Conservation (phyloP, 805 yeast genomes). For the Ogataea wickerhamii region DNA sequence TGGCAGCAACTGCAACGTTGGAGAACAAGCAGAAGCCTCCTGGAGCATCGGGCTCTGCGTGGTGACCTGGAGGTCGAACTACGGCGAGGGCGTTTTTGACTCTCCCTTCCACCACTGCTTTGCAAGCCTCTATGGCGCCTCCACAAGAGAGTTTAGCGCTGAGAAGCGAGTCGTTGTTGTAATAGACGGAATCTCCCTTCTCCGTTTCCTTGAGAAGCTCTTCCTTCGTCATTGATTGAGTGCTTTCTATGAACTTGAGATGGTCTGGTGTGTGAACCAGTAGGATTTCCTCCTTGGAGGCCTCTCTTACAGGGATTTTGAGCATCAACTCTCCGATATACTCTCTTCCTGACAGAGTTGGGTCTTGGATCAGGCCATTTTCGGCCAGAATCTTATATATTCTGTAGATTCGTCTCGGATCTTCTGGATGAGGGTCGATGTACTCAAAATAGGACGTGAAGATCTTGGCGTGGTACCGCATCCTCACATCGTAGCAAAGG, state of each 20-base stretch:
- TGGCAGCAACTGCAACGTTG: constrained; percentile 96
- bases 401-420: constrained; percentile 92
- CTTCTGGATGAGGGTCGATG: constrained; percentile 98
- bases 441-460: constrained; percentile 90
- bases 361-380: constrained; percentile 83
- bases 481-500: constrained; percentile 90
- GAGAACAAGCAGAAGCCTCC: constrained; percentile 97
- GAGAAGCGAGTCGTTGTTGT: constrained; percentile 81
- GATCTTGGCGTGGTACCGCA: constrained; percentile 95
- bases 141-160: constrained; percentile 95
- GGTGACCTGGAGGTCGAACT: constrained; percentile 99
- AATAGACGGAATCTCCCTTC: constrained; percentile 89
- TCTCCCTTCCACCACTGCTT: constrained; percentile 87
- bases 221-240: constrained; percentile 74
- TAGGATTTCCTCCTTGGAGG: constrained; percentile 78
- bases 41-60: constrained; percentile 95
- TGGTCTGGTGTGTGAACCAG: constrained; percentile 84
- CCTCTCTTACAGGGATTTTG: constrained; percentile 88
- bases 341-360: constrained; percentile 64
- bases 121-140: constrained; percentile 94
- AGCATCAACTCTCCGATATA: constrained; percentile 84
- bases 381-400: constrained; percentile 92
- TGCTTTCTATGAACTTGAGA: constrained; percentile 66
- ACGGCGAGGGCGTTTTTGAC: constrained; percentile 93
- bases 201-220: constrained; percentile 79